Percentiles rank a stretch among this genome's conserved stretches.
Conservation (phyloP, 441 rosid genomes). For the Aquilaria agallochum region DNA sequence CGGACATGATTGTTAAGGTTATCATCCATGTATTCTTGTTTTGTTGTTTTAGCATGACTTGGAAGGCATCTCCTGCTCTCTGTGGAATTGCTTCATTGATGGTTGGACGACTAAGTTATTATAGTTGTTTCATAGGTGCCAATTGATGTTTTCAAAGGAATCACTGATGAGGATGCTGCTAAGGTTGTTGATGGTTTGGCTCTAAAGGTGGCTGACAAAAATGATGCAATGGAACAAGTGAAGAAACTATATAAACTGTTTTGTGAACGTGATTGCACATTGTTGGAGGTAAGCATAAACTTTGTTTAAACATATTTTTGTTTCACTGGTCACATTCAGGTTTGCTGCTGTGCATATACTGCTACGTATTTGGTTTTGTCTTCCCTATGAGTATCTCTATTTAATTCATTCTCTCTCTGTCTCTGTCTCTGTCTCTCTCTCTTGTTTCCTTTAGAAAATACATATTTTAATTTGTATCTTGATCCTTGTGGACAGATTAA, state of each 20-base stretch:
- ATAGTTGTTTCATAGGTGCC: slow-evolving; percentile 60
- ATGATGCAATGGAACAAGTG: slow-evolving; percentile 88
- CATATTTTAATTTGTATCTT: slow-evolving; percentile 12
- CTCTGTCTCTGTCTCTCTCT: no score
- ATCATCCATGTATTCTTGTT: slow-evolving; percentile 8
- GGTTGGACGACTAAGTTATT: slow-evolving; percentile 13
- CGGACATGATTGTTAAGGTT: slow-evolving; percentile 95
- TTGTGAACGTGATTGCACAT: slow-evolving; percentile 77
- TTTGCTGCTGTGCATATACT: background rate
- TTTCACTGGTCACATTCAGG: slow-evolving; percentile 1
- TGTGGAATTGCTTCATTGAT: slow-evolving; percentile 1
- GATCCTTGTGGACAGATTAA: slow-evolving; percentile 57
- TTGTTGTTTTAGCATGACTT: slow-evolving; percentile 12
- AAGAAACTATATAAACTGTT: slow-evolving; percentile 92
- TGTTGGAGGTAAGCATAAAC: slow-evolving; percentile 78
- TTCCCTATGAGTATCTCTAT: background rate
- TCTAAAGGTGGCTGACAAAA: slow-evolving; percentile 78
- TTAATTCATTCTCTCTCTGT: background rate
- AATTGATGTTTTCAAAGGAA: slow-evolving; percentile 86
- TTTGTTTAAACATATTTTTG: slow-evolving; percentile 6
- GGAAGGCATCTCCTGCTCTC: slow-evolving; percentile 1
- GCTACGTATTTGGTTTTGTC: slow-evolving; percentile 1
- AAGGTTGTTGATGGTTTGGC: slow-evolving; percentile 96
- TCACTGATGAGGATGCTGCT: slow-evolving; percentile 95
- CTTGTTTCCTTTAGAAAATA: background rate